Evolutionary conservation across 2,329 filamentous ascomycete species (phyloP), one percentile per base, ranked within the genome.

Genomic region (Fusarium praegraminearum): DNA sequence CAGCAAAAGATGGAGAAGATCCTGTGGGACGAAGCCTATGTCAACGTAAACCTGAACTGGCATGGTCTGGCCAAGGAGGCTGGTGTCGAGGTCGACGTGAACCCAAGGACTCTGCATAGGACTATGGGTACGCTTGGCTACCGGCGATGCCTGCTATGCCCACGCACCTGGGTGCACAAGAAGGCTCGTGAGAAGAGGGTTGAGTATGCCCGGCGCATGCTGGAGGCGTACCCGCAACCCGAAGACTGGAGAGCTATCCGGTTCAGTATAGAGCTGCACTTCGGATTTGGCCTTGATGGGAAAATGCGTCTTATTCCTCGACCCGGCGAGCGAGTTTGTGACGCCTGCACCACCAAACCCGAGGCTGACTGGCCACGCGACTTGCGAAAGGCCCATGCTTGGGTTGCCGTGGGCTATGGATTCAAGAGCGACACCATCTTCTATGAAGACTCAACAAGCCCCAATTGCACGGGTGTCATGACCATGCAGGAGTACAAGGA

Each of bases 351-450:
- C 13, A 50, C 67, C 7, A 54, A 56, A n/a, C 62, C 73, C 12
- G 76, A 75, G 16, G 66, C 69, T 12, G 69, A 65, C 18, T 79
- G 78, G 79, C 70, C 76, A 30, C 73, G 78, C 40, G 79, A 80
- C 35, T 65, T 80, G 9, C 74, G 74, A 61, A 73, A 76, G 45
- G 64, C 78, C 9, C 79, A 80, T 30, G 77, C 74, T 5, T 80
- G 79, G 79, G 79, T 71, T 2, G 77, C 78, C 2, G 70, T 79
- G 7, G 79, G 79, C 12, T 71, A 79, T 65, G 76, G 73, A 1
- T 80, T 80, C 70, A 80, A 80, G 69, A 80, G 77, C 65, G 79
- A 80, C 24, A 73, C 79, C 1, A 63, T 80, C 18, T 80, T 80
- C 33, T 80, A 80, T 69, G 78, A 80, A 40, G 74, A 78, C 12